Evolutionary conservation across 2,329 filamentous ascomycete genomes (phyloP), one percentile per base, ranked within the genome.

Genomic region (Diaporthe longicolla): DNA sequence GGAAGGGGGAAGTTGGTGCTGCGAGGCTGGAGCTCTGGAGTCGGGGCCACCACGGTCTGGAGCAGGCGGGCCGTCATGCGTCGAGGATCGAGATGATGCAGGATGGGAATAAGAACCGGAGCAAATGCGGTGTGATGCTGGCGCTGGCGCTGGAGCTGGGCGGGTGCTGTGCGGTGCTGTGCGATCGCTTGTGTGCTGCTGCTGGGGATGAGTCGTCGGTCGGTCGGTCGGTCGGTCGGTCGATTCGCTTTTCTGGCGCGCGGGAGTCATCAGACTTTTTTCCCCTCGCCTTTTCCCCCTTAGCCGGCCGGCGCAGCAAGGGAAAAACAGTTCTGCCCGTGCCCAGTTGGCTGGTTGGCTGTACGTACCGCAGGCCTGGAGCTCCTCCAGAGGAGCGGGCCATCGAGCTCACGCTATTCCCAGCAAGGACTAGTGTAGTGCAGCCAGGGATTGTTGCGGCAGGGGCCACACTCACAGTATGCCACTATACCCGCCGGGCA

Each of bases 181-280:
- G 70, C 58, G 70, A 54, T 63, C 61, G 71, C 40, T 59, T 61
- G 63, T 59, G 54, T 70, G 65, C 45, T 68, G 45, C 55, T 43
- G n/a, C 43, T 69, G 59, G 26, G 63, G 65, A 69, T 73, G 71
- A 73, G 63, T 63, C 71, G 63, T 52, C 45, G 29, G 29, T 37
- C 63, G 21, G 63, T 66, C 63, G 63, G 61, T 71, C 70, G 70
- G 54, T 57, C 61, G 61, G 63, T 66, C 63, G 63, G 63, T 72
- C 70, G 70, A 65, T 72, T 65, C 58, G 52, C 58, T 65, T 55
- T 37, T 72, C 63, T 52, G 63, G 63, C 54, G 52, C 54, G 59
- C 71, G 48, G 54, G 48, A 73, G 65, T 73, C 72, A 71, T 73
- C 72, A 73, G 72, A 68, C 55, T 73, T 73, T 73, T 73, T 61